phyloP scores from a whole-genome alignment of 2,329 filamentous ascomycete species.

The Aspergillus sp. region DNA sequence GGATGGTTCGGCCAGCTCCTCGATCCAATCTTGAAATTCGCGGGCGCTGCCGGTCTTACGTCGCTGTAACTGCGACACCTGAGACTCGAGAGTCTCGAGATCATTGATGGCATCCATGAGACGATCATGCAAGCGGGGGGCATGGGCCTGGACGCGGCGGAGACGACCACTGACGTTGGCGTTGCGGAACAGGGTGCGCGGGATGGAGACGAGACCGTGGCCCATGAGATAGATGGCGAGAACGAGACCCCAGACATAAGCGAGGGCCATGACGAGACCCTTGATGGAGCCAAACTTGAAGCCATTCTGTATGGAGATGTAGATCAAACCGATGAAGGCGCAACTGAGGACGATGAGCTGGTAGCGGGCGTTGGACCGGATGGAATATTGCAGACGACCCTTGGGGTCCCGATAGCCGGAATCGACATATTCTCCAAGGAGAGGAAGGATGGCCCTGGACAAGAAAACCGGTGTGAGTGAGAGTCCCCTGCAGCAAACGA shows the following conservation, averaged over 20 bases:
- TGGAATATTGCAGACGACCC: conserved; percentile 76
- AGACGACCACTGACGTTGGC: conserved; percentile 74
- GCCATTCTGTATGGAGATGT: conserved; percentile 77
- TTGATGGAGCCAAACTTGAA: conserved; percentile 73
- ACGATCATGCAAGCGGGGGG: conserved; percentile 80
- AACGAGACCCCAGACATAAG: conserved; percentile 89
- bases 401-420: conserved; percentile 87
- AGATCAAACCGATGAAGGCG: conserved; percentile 71
- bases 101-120: conserved; percentile 79
- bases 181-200: conserved; percentile 74
- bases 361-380: conserved; percentile 84
- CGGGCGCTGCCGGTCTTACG: conserved; percentile 75
- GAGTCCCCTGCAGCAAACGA: conserved; percentile 1
- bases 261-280: conserved; percentile 83
- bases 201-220: conserved; percentile 89
- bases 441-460: conserved; percentile 80
- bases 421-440: conserved; percentile 92
- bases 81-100: conserved; percentile 76
- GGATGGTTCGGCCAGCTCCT: conserved; percentile 80
- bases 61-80: conserved; percentile 74
- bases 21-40: conserved; percentile 89
- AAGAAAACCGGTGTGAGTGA: not conserved
- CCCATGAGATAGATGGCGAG: conserved; percentile 97
- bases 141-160: conserved; percentile 71
- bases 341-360: conserved; percentile 75